Conservation (phyloP, 129 eudicot species). For the Saussurea involucrata region DNA sequence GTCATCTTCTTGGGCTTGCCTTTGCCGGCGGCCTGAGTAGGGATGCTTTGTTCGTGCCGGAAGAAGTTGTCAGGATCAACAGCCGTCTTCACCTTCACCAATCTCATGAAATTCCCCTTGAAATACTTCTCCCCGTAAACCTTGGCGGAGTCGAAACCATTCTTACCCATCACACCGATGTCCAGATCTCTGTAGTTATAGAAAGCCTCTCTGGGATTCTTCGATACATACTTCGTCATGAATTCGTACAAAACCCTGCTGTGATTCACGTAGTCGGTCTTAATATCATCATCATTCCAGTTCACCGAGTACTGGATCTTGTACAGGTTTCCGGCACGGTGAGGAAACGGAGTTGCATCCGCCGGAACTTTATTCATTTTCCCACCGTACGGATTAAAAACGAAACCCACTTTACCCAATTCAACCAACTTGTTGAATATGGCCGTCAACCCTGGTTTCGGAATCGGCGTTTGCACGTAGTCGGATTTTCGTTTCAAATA, state of each 20-base stretch:
- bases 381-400: conserved; percentile 51
- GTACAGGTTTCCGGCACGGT: conserved; percentile 54
- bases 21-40: background rate
- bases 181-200: conserved; percentile 28
- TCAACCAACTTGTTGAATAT: conserved; percentile 31
- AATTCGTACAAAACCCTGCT: conserved; percentile 20
- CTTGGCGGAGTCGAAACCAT: conserved; percentile 27
- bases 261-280: conserved; percentile 21
- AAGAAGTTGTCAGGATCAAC: conserved; percentile 47
- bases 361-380: conserved; percentile 40
- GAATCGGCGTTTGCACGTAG: conserved; percentile 33
- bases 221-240: conserved; percentile 24
- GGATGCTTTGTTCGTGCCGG: conserved; percentile 42
- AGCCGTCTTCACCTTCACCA: conserved; percentile 43
- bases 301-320: conserved; percentile 38
- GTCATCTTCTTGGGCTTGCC: conserved; percentile 16
- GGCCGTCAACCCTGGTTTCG: conserved; percentile 25
- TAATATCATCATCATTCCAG: conserved; percentile 38
- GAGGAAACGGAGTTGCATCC: conserved; percentile 49
- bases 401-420: conserved; percentile 25
- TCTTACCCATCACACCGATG: conserved; percentile 34
- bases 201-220: conserved; percentile 31
- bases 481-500: conserved; percentile 46
- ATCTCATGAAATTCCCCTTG: conserved; percentile 36
- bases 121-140: conserved; percentile 41